Conservation (phyloP, 257 asterid species). For the Capsicum baccatum region DNA sequence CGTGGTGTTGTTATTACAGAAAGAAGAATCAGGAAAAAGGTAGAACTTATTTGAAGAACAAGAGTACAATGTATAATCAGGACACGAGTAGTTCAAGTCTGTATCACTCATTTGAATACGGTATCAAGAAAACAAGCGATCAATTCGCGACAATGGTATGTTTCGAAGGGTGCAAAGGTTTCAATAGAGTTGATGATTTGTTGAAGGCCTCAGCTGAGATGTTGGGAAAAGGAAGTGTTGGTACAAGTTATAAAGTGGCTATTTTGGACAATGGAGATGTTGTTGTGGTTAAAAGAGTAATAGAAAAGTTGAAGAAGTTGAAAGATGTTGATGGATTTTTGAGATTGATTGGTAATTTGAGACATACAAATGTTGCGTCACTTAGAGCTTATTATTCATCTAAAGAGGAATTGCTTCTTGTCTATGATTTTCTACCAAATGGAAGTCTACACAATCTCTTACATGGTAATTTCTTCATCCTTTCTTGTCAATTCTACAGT, state of each 20-base stretch:
- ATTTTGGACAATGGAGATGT: slow-evolving; percentile 39
- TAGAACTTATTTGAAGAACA: neutral
- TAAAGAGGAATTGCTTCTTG: slow-evolving; percentile 50
- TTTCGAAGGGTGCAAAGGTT: slow-evolving; percentile 49
- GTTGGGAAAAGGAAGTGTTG: slow-evolving; percentile 50
- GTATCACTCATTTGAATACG: slow-evolving; percentile 28
- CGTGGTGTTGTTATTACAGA: slow-evolving; percentile 39
- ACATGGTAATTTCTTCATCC: slow-evolving; percentile 37
- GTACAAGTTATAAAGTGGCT: slow-evolving; percentile 48
- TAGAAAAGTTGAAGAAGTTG: slow-evolving; percentile 35
- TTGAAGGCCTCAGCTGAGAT: slow-evolving; percentile 55
- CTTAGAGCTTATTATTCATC: slow-evolving; percentile 47
- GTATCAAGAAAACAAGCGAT: neutral
- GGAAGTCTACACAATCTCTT: slow-evolving; percentile 50
- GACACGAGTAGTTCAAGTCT: slow-evolving; percentile 14
- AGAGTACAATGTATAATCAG: neutral
- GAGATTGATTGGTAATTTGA: slow-evolving; percentile 41
- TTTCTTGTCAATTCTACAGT: neutral
- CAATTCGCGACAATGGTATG: slow-evolving; percentile 36
- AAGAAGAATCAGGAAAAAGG: slow-evolving; percentile 9
- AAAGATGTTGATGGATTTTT: slow-evolving; percentile 42
- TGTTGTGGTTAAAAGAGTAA: slow-evolving; percentile 46
- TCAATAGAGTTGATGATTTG: slow-evolving; percentile 43
- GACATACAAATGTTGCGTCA: slow-evolving; percentile 41
- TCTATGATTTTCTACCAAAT: slow-evolving; percentile 46